Base-by-base conservation (phyloP, 2,329 filamentous ascomycete genomes). In the Ophiosphaerella herpotricha region DNA sequence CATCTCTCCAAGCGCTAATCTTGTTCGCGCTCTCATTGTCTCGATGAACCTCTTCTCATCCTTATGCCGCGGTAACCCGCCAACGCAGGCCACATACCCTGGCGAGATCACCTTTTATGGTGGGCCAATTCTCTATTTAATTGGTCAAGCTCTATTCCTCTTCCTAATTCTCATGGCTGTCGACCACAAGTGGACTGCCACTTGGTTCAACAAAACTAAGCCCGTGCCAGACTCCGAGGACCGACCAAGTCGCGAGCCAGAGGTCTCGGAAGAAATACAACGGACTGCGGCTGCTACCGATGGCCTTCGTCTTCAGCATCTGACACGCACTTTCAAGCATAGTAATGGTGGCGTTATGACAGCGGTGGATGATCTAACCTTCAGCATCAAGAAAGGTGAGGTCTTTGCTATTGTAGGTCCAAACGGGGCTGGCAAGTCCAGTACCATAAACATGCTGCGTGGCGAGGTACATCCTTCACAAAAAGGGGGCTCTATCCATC, bases 371-470 rank as follows among this genome's bases (percentile, higher is more conserved):
- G 89, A 96, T 60, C 82, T 94, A 35, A 89, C 87, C 0, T 96
- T 96, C 64, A 86, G 87, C 16, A 86, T 96, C 35, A 81, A 82
- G 23, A 83, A 83, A 29, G 86, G 88, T 44, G 88, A 96, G 68
- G 88, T 94, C 0, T 96, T 95, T 73, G 90, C 91, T 0, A 80
- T 96, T 0, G 81, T 96, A 0, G 91, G 91, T 0, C 91, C 91
- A 9, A 96, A 96, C 66, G 91, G 91, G 16, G 91, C 91, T 0
- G 91, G 91, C 46, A 96, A 96, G 65, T 90, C 86, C 0, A 96
- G 91, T 0, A 94, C 88, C 0, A 94, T 96, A 60, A 89, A 86
- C 2, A 79, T 96, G 43, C 89, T 96, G 55, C 84, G 91, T 51
- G 91, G 91, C 18, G 91, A 96, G 61, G 80, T 92, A 33, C 83